Percentiles rank a stretch among this genome's conserved stretches.
These are phyloP conservation scores for Fonsecaea multimorphosa DNA, from an alignment of 2,329 filamentous ascomycete species.

Conservation along the genomic window DNA sequence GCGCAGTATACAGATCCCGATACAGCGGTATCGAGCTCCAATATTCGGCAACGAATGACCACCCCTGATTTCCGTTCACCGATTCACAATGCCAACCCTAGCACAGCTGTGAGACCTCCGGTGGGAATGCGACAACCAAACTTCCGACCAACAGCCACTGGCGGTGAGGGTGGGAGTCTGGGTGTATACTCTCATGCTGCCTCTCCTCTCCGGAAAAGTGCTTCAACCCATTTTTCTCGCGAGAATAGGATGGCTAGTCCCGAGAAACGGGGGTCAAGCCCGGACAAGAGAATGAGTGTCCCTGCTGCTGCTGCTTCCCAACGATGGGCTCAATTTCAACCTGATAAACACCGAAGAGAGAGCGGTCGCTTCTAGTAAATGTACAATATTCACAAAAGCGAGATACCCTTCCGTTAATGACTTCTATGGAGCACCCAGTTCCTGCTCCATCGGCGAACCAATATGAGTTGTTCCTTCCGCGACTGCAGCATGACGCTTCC, in stretches of 20 bases:
- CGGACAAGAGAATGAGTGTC: slow-evolving; percentile 52
- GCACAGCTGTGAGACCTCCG: slow-evolving; percentile 51
- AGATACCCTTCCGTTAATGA: slow-evolving; percentile 15
- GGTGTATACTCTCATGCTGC: slow-evolving; percentile 80
- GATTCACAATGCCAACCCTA: slow-evolving; percentile 55
- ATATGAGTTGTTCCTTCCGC: slow-evolving; percentile 20
- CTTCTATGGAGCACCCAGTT: not conserved
- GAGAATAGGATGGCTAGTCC: slow-evolving; percentile 42
- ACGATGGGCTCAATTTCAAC: slow-evolving; percentile 44
- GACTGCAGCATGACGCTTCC: slow-evolving; percentile 1
- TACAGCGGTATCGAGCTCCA: slow-evolving; percentile 47
- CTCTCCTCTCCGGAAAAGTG: slow-evolving; percentile 82
- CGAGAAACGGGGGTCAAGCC: slow-evolving; percentile 48
- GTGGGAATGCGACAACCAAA: slow-evolving; percentile 62
- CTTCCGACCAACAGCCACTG: slow-evolving; percentile 52
- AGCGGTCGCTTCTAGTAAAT: slow-evolving; percentile 41
- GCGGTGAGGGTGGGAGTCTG: slow-evolving; percentile 74
- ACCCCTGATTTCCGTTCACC: slow-evolving; percentile 52
- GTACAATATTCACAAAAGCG: slow-evolving; percentile 2
- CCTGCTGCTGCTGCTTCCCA: slow-evolving; percentile 45
- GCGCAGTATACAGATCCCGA: slow-evolving; percentile 73
- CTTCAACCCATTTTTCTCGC: slow-evolving; percentile 59
- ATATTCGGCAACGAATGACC: slow-evolving; percentile 52
- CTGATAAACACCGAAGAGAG: slow-evolving; percentile 40
- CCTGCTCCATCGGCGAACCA: not conserved